Evolutionary conservation across 495 filamentous ascomycete genomes (phyloP).

Genomic region (Cercophora sp.): DNA sequence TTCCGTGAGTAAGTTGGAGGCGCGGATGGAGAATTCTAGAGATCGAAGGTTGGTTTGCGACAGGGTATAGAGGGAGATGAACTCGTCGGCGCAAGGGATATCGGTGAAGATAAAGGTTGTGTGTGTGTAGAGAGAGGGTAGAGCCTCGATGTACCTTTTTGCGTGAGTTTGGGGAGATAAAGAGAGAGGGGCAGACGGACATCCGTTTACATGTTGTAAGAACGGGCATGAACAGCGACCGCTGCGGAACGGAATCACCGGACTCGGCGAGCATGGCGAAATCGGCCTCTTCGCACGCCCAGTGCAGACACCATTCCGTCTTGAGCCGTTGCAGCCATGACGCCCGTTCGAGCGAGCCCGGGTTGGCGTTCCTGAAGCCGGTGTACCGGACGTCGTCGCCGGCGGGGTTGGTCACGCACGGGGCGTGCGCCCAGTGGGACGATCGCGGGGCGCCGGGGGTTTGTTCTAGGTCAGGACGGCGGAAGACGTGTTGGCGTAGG

Average conservation of each 20-base stretch:
- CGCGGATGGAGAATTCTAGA: constrained; percentile 22
- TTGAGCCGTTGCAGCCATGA: constrained; percentile 15
- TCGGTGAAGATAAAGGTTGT: constrained; percentile 29
- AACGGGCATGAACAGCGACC: constrained; percentile 16
- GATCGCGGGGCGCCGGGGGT: neutral
- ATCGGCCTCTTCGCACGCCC: constrained; percentile 21
- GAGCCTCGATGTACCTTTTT: constrained; percentile 25
- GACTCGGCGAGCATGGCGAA: neutral
- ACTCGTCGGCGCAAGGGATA: constrained; percentile 14
- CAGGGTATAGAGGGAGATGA: constrained; percentile 15
- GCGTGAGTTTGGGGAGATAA: neutral
- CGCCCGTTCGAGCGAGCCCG: neutral
- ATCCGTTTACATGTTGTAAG: constrained; percentile 28
- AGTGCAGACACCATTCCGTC: constrained; percentile 26
- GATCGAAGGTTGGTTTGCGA: constrained; percentile 8
- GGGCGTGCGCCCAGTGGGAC: constrained; percentile 5
- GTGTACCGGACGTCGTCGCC: constrained; percentile 11
- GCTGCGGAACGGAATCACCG: too few species aligned
- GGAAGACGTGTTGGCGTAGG: constrained; percentile 13
- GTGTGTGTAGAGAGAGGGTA: constrained; percentile 19
- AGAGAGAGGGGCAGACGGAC: constrained; percentile 2
- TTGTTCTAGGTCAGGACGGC: neutral
- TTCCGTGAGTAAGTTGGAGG: constrained; percentile 21
- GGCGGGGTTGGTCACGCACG: constrained; percentile 13
- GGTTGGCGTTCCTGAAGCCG: neutral